Conservation (phyloP, 2,329 filamentous ascomycete genomes). For the Elsinoe batatas region DNA sequence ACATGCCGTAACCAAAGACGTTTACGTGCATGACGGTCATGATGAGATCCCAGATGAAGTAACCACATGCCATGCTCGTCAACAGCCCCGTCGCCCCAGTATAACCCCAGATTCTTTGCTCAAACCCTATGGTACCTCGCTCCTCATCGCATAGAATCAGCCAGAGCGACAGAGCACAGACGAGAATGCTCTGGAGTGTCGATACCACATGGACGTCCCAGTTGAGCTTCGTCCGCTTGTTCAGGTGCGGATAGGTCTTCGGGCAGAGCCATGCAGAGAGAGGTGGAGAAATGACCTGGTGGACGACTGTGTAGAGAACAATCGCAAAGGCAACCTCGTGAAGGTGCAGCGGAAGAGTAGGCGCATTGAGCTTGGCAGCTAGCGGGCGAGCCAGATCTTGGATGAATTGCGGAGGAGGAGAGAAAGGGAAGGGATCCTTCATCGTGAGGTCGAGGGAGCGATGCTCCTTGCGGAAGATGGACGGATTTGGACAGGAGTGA, state of each 20-base stretch:
- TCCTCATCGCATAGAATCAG: constrained; percentile 61
- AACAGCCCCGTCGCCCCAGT: constrained; percentile 61
- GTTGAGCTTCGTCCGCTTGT: constrained; percentile 57
- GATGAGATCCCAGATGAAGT: constrained; percentile 74
- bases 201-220: constrained; percentile 83
- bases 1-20: constrained; percentile 65
- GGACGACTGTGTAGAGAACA: constrained; percentile 58
- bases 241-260: constrained; percentile 51
- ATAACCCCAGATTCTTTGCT: constrained; percentile 63
- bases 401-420: constrained; percentile 47
- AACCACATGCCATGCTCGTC: constrained; percentile 66
- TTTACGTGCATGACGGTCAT: constrained; percentile 58
- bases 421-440: constrained; percentile 60
- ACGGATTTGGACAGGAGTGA: not conserved
- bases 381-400: constrained; percentile 50
- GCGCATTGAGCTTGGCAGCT: constrained; percentile 51
- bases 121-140: constrained; percentile 53
- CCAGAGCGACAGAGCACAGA: constrained; percentile 65
- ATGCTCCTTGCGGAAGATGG: not conserved
- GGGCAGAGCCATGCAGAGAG: constrained; percentile 56
- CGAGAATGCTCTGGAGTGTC: constrained; percentile 64
- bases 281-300: constrained; percentile 55
- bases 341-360: constrained; percentile 62
- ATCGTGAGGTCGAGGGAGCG: constrained; percentile 35
- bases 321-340: constrained; percentile 64